Evolutionary conservation across 306 rosid genomes (phyloP).

Genomic region (Cyamopsis tetragonoloba): DNA sequence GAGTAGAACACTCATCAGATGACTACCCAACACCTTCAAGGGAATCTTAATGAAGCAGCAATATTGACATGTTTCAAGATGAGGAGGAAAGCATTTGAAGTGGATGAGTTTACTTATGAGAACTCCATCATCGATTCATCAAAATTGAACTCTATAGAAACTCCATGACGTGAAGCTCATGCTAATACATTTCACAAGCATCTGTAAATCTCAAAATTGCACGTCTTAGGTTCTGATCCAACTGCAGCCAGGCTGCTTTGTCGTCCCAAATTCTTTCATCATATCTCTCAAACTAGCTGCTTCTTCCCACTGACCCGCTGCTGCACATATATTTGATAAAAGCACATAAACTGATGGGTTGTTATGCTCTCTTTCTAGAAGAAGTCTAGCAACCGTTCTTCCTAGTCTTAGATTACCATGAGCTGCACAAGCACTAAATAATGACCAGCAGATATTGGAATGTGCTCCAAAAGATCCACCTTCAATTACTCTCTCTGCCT

Average conservation of each 20-base stretch:
- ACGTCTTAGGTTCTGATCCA: slow-evolving; percentile 50
- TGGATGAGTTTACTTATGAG: slow-evolving; percentile 70
- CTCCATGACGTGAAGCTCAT: slow-evolving; percentile 1
- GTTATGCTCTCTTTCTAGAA: slow-evolving; percentile 54
- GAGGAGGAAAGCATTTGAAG: slow-evolving; percentile 47
- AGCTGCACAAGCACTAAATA: slow-evolving; percentile 85
- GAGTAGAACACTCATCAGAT: background rate
- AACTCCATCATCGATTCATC: background rate
- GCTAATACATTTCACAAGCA: background rate
- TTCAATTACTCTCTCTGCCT: slow-evolving; percentile 57
- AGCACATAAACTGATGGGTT: slow-evolving; percentile 74
- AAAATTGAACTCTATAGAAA: slow-evolving; percentile 11
- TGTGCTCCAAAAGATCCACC: slow-evolving; percentile 47
- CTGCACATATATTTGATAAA: slow-evolving; percentile 66
- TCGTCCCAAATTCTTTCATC: slow-evolving; percentile 39
- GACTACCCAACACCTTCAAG: slow-evolving; percentile 18
- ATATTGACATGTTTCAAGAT: slow-evolving; percentile 44
- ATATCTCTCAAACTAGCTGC: slow-evolving; percentile 58
- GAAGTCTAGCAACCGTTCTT: slow-evolving; percentile 52
- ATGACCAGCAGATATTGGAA: slow-evolving; percentile 67
- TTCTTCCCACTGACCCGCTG: slow-evolving; percentile 78
- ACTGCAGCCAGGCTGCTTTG: slow-evolving; percentile 69
- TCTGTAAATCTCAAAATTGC: background rate
- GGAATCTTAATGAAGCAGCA: slow-evolving; percentile 41
- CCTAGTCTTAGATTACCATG: slow-evolving; percentile 64